Evolutionary conservation across 257 asterid species (phyloP), one percentile per base, ranked within the genome.

Genomic region (Solanum raphanifolium): DNA sequence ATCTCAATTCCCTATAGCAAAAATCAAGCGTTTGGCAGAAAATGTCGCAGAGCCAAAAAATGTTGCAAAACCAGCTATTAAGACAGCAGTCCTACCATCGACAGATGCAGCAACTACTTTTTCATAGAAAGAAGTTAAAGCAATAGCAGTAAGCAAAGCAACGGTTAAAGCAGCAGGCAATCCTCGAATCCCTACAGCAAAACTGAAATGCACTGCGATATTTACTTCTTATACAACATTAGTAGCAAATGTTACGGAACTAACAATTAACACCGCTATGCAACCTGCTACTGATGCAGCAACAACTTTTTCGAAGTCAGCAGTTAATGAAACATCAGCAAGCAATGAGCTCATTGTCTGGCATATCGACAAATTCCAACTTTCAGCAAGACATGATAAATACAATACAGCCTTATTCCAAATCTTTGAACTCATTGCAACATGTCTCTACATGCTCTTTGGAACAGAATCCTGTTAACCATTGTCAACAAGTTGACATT

Each of bases 371-470:
- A 82, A 91, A 91, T 88, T 82, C 95, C 89, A 95, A 93, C 91
- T 82, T 96, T 85, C 97, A 94, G 83, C 96, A 92, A 89, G 94
- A 83, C 86, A 92, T 93, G 92, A 88, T 93, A 89, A 95, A 92
- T 90, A 69, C 91, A 15, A 78, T 92, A 31, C 98, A 94, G 90
- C 86, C 95, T 87, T 93, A 13, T 41, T 41, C 48, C 5, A 41
- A 41, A 11, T 41, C 96, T 32, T 41, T 1, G 46, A 10, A 41
- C 48, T 41, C 48, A 41, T 1, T 41, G 15, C 48, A 41, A 41
- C 5, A 41, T 12, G 48, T 41, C 13, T 11, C 9, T 52, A 52
- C n/a, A 2, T 0, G 23, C 62, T 52, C 21, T 52, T 52, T 20
- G 21, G 10, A 52, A 16, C 0, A 52, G 23, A 52, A 52, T 52